These are phyloP conservation scores for Leccinum obscurum DNA, from an alignment of 768 basidiomycete genomes.

Conservation along the genomic window DNA sequence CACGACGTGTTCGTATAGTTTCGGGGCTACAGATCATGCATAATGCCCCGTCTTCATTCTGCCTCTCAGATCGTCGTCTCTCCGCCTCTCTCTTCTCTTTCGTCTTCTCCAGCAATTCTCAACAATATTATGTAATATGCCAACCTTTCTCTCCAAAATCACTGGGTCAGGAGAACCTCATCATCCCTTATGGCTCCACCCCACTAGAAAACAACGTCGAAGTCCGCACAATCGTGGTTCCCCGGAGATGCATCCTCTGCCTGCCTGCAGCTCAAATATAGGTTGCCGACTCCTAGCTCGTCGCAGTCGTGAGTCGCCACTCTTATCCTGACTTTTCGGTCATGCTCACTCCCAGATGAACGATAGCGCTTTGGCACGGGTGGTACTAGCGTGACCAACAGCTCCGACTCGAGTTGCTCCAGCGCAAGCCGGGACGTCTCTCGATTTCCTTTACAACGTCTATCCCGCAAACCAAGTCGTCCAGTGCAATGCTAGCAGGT, in stretches of 20 bases:
- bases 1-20: conserved; percentile 3
- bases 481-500: conserved; percentile 60
- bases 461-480: conserved; percentile 63
- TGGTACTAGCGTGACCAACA: conserved; percentile 65
- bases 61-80: conserved; percentile 4
- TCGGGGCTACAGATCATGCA: not conserved
- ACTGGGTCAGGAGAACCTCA: conserved; percentile 62
- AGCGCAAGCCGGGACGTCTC: conserved; percentile 46
- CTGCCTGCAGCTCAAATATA: conserved; percentile 59
- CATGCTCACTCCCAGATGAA: conserved; percentile 44
- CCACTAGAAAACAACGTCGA: conserved; percentile 60
- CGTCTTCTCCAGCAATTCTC: conserved; percentile 45
- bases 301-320: conserved; percentile 63
- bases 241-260: conserved; percentile 38
- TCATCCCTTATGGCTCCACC: conserved; percentile 66
- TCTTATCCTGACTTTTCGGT: not conserved
- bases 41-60: conserved; percentile 9
- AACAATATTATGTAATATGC: conserved; percentile 51
- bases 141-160: conserved; percentile 57
- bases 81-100: conserved; percentile 40
- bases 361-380: conserved; percentile 67
- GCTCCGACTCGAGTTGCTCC: conserved; percentile 60
- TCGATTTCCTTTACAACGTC: conserved; percentile 57
- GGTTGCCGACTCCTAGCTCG: conserved; percentile 68
- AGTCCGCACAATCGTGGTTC: conserved; percentile 62